phyloP scores from a whole-genome alignment of 495 filamentous ascomycete genomes.

The Penicillium ucsense region DNA sequence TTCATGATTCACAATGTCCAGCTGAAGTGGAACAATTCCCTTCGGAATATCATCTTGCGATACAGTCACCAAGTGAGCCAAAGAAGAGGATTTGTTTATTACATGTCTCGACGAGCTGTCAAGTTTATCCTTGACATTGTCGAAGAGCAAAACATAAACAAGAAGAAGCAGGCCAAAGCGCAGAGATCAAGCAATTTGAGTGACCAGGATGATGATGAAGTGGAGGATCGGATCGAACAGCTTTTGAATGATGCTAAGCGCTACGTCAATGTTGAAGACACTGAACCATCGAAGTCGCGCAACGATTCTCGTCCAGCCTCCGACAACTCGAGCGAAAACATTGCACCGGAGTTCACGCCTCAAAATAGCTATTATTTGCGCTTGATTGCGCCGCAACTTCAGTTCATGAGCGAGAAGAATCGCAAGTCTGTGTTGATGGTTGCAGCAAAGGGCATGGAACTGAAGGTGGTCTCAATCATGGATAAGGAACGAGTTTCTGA shows the following conservation, averaged over 20 bases:
- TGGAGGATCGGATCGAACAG: conserved; percentile 81
- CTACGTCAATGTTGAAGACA: conserved; percentile 67
- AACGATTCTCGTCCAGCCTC: conserved; percentile 19
- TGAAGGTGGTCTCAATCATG: conserved; percentile 95
- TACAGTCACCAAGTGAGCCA: conserved; percentile 98
- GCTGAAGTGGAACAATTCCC: conserved; percentile 94
- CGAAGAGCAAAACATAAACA: conserved; percentile 72
- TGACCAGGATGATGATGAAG: conserved; percentile 49
- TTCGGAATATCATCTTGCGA: conserved; percentile 90
- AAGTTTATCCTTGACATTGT: conserved; percentile 98
- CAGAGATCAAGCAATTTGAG: conserved; percentile 17
- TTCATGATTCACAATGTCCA: conserved; percentile 97
- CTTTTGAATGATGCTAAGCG: conserved; percentile 77
- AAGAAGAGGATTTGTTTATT: conserved; percentile 92
- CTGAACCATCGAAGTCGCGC: conserved; percentile 23
- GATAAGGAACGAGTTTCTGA: conserved; percentile 88
- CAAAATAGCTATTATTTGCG: conserved; percentile 92
- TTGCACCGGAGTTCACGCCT: conserved; percentile 82
- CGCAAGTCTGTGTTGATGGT: conserved; percentile 85
- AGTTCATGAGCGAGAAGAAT: conserved; percentile 97
- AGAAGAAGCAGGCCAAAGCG: conserved; percentile 35
- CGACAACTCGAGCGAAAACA: conserved; percentile 59
- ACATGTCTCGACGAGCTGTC: conserved; percentile 87
- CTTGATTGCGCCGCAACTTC: conserved; percentile 92
- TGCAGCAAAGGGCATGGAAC: conserved; percentile 90